Conservation (phyloP, 2,329 filamentous ascomycete species). For the Penicillium brasilianum region DNA sequence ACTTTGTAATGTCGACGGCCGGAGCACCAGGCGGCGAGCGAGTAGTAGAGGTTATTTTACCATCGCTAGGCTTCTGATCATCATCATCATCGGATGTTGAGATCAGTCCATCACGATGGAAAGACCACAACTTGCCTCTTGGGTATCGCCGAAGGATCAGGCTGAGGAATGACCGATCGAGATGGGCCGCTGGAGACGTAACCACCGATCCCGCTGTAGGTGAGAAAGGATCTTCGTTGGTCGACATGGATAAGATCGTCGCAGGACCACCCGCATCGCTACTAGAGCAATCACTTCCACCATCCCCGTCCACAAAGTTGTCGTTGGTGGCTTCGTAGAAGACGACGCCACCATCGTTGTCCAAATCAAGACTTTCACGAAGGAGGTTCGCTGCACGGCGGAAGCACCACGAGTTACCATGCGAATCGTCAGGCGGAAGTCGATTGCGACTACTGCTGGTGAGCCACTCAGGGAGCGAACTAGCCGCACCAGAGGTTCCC, state of each 20-base stretch:
- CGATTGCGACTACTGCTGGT: conserved; percentile 34
- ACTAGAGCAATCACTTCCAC: conserved; percentile 36
- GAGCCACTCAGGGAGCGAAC: conserved; percentile 41
- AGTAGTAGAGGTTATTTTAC: conserved; percentile 9
- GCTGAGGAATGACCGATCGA: conserved; percentile 41
- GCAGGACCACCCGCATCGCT: conserved; percentile 36
- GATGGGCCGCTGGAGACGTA: conserved; percentile 36
- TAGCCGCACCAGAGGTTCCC: conserved; percentile 33
- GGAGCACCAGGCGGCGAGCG: conserved; percentile 13
- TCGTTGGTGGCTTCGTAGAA: conserved; percentile 42
- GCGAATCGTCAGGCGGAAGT: conserved; percentile 40
- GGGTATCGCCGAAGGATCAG: conserved; percentile 52
- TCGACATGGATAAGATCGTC: conserved; percentile 43
- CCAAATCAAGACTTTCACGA: conserved; percentile 53
- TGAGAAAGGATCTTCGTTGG: conserved; percentile 43
- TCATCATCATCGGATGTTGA: conserved; percentile 56
- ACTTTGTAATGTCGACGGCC: conserved; percentile 27
- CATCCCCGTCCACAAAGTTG: conserved; percentile 36
- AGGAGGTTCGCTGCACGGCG: conserved; percentile 55
- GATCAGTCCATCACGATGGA: conserved; percentile 50
- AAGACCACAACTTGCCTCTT: conserved; percentile 55
- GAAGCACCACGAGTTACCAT: conserved; percentile 51
- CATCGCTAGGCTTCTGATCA: conserved; percentile 36
- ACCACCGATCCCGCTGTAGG: conserved; percentile 36
- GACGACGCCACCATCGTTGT: conserved; percentile 53